Evolutionary conservation across 352 stramenopile genomes (phyloP).

Genomic region (Pythium vanterpoolii): DNA sequence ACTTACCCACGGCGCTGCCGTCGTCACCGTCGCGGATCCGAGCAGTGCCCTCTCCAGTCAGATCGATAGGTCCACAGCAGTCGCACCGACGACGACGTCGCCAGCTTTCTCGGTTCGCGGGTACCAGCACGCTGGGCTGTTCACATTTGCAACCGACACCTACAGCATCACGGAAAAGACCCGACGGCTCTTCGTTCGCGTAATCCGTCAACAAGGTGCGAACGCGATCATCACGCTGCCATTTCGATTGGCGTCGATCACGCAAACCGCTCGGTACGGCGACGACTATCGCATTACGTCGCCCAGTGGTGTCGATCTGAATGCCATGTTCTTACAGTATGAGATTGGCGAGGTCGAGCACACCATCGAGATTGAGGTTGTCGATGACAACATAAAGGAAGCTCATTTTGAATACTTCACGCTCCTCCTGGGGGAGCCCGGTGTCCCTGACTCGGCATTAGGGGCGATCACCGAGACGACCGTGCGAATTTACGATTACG

Average conservation of each 20-base stretch:
- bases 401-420: constrained; percentile 54
- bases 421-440: constrained; percentile 31
- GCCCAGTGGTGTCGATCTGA: constrained; percentile 24
- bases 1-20: constrained; percentile 16
- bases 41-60: constrained; percentile 30
- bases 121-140: constrained; percentile 62
- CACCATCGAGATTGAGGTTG: constrained; percentile 42
- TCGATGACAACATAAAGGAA: constrained; percentile 43
- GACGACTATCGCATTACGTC: constrained; percentile 37
- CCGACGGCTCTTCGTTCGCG: constrained; percentile 32
- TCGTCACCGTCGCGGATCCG: constrained; percentile 34
- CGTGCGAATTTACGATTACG: constrained; percentile 66
- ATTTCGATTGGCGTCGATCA: constrained; percentile 32
- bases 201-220: constrained; percentile 52
- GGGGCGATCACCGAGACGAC: constrained; percentile 31
- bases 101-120: constrained; percentile 38
- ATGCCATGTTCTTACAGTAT: constrained; percentile 48
- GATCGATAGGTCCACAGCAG: constrained; percentile 10
- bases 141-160: constrained; percentile 48
- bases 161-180: constrained; percentile 65
- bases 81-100: constrained; percentile 12
- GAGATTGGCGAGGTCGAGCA: constrained; percentile 42
- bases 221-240: constrained; percentile 37
- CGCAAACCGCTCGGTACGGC: constrained; percentile 33
- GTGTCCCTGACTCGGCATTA: constrained; percentile 25